Percentiles rank a stretch among this genome's conserved stretches.
Evolutionary conservation across 306 rosid genomes (phyloP).

Genomic region (Pachyrhizus erosus): DNA sequence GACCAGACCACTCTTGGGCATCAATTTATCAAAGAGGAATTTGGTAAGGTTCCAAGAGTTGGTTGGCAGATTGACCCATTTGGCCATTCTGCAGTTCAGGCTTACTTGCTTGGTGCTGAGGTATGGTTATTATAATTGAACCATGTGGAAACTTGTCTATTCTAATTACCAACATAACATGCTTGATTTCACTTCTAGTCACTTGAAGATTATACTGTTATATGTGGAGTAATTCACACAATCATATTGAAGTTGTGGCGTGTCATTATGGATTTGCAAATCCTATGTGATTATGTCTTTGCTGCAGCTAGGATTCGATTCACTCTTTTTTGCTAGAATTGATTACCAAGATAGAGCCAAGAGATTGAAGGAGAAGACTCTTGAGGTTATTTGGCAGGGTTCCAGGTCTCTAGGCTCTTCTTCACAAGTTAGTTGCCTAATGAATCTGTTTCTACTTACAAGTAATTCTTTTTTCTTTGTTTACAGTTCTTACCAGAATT

Average conservation of each 20-base stretch:
- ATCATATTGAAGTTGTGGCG: conserved; percentile 10
- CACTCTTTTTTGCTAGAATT: conserved; percentile 83
- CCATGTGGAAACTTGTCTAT: not conserved
- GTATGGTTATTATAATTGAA: conserved; percentile 42
- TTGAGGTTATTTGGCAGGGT: conserved; percentile 82
- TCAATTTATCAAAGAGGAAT: conserved; percentile 67
- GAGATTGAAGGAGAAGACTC: conserved; percentile 71
- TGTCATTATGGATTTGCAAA: conserved; percentile 26
- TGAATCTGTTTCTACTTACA: conserved; percentile 27
- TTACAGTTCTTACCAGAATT: conserved; percentile 17
- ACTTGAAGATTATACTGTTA: not conserved
- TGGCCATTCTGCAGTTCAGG: conserved; percentile 91
- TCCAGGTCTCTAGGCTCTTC: conserved; percentile 78
- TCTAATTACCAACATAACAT: conserved; percentile 10
- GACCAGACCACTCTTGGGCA: conserved; percentile 89
- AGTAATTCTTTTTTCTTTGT: not conserved
- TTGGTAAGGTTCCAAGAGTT: conserved; percentile 75
- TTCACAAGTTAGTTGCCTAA: conserved; percentile 67
- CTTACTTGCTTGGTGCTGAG: conserved; percentile 88
- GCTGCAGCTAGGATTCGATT: conserved; percentile 86
- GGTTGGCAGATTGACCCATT: conserved; percentile 95
- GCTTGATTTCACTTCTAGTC: conserved; percentile 4
- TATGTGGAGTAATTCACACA: not conserved
- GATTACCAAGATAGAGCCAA: conserved; percentile 91
- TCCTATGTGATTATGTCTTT: conserved; percentile 31